Evolutionary conservation across 169 alveolate species (phyloP).

Genomic region (Plasmodium gonderi): DNA sequence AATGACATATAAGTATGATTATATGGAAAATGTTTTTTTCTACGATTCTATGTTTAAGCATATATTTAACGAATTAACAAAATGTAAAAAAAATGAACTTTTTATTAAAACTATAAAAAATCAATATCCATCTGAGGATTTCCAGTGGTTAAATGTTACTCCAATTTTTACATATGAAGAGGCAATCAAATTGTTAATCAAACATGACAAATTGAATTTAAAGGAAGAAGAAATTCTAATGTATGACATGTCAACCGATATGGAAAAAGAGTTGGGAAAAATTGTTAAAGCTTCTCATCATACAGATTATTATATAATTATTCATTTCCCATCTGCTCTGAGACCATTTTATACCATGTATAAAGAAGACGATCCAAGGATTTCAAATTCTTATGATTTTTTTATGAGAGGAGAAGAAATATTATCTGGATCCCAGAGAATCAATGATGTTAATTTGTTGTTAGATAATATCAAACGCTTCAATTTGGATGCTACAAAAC

Average conservation of each 20-base stretch:
- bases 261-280: constrained; percentile 95
- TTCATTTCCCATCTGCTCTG: constrained; percentile 96
- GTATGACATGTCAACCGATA: constrained; percentile 94
- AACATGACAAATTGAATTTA: constrained; percentile 76
- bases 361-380: constrained; percentile 80
- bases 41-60: constrained; percentile 91
- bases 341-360: constrained; percentile 99
- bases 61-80: constrained; percentile 91
- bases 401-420: constrained; percentile 99
- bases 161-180: constrained; percentile 76
- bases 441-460: constrained; percentile 96
- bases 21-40: constrained; percentile 96
- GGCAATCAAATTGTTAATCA: constrained; percentile 85
- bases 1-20: constrained; percentile 97
- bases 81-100: constrained; percentile 32
- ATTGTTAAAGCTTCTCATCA: constrained; percentile 95
- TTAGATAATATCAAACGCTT: constrained; percentile 82
- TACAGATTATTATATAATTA: constrained; percentile 97
- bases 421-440: constrained; percentile 99
- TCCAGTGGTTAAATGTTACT: constrained; percentile 57
- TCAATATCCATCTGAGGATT: constrained; percentile 65
- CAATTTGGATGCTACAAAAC: constrained; percentile 91
- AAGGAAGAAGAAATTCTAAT: constrained; percentile 87
- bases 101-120: constrained; percentile 51
- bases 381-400: constrained; percentile 97